Evolutionary conservation across 768 basidiomycete species (phyloP).

Genomic region (Mycena epipterygia): DNA sequence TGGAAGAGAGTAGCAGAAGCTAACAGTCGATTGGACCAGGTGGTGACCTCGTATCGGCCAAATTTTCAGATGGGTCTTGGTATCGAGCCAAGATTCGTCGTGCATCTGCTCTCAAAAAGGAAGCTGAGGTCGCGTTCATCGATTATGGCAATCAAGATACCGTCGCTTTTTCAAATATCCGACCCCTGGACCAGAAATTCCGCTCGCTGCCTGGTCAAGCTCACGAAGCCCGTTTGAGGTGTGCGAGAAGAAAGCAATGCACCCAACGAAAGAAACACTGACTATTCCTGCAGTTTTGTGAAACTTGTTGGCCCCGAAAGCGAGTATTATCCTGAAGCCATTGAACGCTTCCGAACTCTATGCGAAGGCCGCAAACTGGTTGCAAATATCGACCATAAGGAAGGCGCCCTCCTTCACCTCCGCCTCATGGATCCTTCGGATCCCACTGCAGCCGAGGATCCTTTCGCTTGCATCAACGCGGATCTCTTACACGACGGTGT

Average conservation of each 20-base stretch:
- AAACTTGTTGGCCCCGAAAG: constrained; percentile 84
- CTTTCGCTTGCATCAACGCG: constrained; percentile 86
- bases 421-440: constrained; percentile 93
- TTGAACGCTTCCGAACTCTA: constrained; percentile 87
- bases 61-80: constrained; percentile 95
- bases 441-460: constrained; percentile 75
- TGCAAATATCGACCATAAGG: constrained; percentile 93
- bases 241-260: constrained; percentile 17
- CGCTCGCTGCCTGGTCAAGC: constrained; percentile 93
- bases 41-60: constrained; percentile 94
- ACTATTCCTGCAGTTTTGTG: constrained; percentile 73
- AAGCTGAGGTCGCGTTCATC: constrained; percentile 96
- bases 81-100: constrained; percentile 94
- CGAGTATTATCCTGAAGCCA: constrained; percentile 89
- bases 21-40: too few relatives aligned
- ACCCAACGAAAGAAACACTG: not conserved
- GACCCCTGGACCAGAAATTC: constrained; percentile 93
- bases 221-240: constrained; percentile 94
- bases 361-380: constrained; percentile 96
- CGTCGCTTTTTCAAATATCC: constrained; percentile 83
- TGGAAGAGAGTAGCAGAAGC: too few relatives aligned
- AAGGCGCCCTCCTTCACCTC: constrained; percentile 84
- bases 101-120: constrained; percentile 89
- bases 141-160: constrained; percentile 96
- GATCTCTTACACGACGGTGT: constrained; percentile 92